These are phyloP conservation scores for Sporisorium sorghi DNA, from an alignment of 1,284 basidiomycete species.

Conservation along the genomic window DNA sequence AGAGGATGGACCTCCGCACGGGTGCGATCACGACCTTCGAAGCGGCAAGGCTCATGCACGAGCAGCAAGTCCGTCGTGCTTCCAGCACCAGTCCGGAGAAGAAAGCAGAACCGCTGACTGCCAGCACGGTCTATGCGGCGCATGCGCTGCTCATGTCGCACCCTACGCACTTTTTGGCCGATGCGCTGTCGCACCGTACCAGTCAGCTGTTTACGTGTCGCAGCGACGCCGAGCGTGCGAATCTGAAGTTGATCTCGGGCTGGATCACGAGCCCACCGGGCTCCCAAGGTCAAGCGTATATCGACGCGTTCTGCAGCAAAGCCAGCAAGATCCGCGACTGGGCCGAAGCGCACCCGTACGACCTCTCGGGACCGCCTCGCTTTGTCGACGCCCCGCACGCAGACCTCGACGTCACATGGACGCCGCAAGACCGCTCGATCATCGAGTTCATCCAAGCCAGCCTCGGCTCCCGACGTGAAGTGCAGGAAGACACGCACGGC, in stretches of 20 bases:
- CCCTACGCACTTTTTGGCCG: slow-evolving; percentile 77
- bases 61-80: not conserved
- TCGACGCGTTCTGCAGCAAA: slow-evolving; percentile 69
- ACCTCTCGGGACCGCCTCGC: slow-evolving; percentile 74
- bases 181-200: slow-evolving; percentile 74
- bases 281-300: slow-evolving; percentile 28
- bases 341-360: slow-evolving; percentile 71
- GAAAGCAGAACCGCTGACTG: slow-evolving; percentile 18
- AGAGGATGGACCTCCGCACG: slow-evolving; percentile 39
- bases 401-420: slow-evolving; percentile 71
- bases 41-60: slow-evolving; percentile 32
- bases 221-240: slow-evolving; percentile 75
- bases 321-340: slow-evolving; percentile 30
- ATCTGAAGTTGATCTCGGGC: slow-evolving; percentile 73
- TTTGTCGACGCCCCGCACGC: slow-evolving; percentile 59
- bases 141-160: slow-evolving; percentile 81
- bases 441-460: slow-evolving; percentile 78
- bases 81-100: not conserved
- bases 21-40: slow-evolving; percentile 45
- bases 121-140: slow-evolving; percentile 74
- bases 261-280: slow-evolving; percentile 72
- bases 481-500: slow-evolving; percentile 77
- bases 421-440: slow-evolving; percentile 75
- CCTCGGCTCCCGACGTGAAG: slow-evolving; percentile 74
- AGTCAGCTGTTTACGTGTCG: slow-evolving; percentile 79